phyloP scores from a whole-genome alignment of 176 grass and related monocot genomes.

The Juncus inflexus region DNA sequence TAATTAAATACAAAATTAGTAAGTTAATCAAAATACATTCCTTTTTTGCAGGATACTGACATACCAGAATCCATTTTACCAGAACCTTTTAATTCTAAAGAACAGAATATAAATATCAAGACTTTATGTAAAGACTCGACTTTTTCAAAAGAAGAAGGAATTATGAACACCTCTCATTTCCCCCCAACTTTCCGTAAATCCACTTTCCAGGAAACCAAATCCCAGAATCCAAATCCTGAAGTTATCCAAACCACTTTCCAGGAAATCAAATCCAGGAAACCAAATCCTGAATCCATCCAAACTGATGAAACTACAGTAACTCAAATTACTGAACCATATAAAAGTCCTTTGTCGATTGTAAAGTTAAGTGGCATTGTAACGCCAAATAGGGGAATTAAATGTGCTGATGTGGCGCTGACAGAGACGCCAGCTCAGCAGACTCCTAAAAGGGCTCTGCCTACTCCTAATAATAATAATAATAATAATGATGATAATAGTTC shows the following conservation, averaged over 20 bases:
- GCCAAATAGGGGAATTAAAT: conserved; percentile 8
- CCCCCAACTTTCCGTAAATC: conserved; percentile 64
- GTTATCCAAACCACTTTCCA: conserved; percentile 33
- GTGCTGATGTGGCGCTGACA: conserved; percentile 22
- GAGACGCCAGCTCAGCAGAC: conserved; percentile 57
- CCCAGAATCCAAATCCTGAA: conserved; percentile 16
- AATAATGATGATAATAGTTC: conserved; percentile 36
- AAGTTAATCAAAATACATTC: not conserved
- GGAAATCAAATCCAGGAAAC: too few relatives aligned
- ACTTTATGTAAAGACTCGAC: conserved; percentile 23
- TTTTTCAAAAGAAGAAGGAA: conserved; percentile 27
- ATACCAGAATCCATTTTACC: conserved; percentile 77
- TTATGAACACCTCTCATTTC: conserved; percentile 65
- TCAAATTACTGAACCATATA: not conserved
- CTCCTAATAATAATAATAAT: conserved; percentile 55
- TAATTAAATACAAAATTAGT: not conserved
- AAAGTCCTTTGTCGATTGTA: not conserved
- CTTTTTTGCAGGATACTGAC: conserved; percentile 47
- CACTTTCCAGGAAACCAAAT: conserved; percentile 50
- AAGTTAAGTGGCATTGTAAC: conserved; percentile 12
- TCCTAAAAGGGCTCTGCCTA: conserved; percentile 62
- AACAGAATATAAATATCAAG: conserved; percentile 32
- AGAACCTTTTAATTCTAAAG: conserved; percentile 65
- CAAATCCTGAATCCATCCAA: not conserved
- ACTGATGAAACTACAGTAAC: conserved; percentile 13